phyloP scores from a whole-genome alignment of 352 stramenopile species.

The Phytopythium ostracodes region DNA sequence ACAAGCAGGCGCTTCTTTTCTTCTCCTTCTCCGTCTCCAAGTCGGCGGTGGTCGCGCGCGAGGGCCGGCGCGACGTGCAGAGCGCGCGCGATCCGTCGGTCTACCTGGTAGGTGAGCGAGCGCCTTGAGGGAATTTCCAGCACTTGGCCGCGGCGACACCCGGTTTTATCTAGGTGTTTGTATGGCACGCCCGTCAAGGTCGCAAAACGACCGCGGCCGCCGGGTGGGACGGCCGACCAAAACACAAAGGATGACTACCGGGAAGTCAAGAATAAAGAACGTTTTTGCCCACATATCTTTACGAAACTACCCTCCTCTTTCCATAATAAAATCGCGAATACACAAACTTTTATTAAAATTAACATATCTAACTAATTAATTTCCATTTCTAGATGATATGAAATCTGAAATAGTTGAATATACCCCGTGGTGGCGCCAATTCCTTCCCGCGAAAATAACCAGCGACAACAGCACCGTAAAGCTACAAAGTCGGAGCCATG shows the following conservation, averaged over 20 bases:
- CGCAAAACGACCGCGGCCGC: conserved; percentile 2
- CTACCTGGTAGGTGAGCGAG: too few relatives aligned
- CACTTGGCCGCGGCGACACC: too few relatives aligned
- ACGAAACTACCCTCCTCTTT: background rate
- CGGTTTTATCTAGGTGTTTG: background rate
- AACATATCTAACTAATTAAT: too few relatives aligned
- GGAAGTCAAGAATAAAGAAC: background rate
- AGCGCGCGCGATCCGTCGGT: background rate
- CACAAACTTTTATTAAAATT: too few relatives aligned
- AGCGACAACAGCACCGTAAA: too few relatives aligned
- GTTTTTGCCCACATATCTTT: background rate
- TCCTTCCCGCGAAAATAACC: too few relatives aligned
- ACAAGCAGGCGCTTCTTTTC: background rate
- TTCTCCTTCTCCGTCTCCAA: background rate
- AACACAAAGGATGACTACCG: background rate
- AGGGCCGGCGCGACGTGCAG: background rate
- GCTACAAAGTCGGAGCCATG: conserved; percentile 80
- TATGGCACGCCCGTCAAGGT: conserved; percentile 1
- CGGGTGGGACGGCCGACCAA: background rate
- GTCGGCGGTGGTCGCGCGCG: too few relatives aligned
- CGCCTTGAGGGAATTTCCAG: background rate
- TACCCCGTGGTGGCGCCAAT: background rate
- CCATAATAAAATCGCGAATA: background rate
- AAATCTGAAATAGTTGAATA: background rate
- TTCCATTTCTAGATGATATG: too few relatives aligned